Conservation (phyloP, 1,139 yeast species). For the Kodamaea plutei region DNA sequence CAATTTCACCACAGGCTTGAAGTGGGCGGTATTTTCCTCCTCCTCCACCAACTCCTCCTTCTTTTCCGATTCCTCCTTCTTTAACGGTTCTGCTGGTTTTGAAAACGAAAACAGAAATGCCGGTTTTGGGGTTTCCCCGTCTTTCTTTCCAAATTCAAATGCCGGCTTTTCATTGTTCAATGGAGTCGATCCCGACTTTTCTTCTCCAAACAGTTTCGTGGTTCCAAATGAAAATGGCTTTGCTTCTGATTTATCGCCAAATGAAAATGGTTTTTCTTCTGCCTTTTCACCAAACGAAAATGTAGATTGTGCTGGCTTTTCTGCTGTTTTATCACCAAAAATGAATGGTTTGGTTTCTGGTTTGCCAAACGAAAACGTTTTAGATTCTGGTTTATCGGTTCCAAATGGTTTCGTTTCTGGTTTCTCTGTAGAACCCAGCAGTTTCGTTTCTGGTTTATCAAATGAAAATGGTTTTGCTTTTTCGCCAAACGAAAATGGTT, state of each 20-base stretch:
- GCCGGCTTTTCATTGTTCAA: slow-evolving; percentile 4
- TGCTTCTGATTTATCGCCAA: slow-evolving; percentile 6
- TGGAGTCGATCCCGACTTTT: background rate
- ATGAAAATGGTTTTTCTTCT: slow-evolving; percentile 6
- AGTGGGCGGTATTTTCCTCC: slow-evolving; percentile 41
- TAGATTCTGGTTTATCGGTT: slow-evolving; percentile 10
- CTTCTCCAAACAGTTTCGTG: too few species aligned
- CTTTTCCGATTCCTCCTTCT: slow-evolving; percentile 9
- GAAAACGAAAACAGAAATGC: slow-evolving; percentile 11
- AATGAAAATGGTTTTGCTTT: slow-evolving; percentile 11
- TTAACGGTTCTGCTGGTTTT: slow-evolving; percentile 12
- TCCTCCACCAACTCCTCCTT: slow-evolving; percentile 31
- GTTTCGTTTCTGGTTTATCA: slow-evolving; percentile 4
- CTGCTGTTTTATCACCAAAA: slow-evolving; percentile 8
- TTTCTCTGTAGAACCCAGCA: slow-evolving; percentile 4
- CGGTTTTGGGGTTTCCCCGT: slow-evolving; percentile 8
- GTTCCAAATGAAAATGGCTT: slow-evolving; percentile 20
- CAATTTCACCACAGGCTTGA: slow-evolving; percentile 45
- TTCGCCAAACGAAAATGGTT: slow-evolving; percentile 22
- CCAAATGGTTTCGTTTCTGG: slow-evolving; percentile 4
- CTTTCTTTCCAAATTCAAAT: slow-evolving; percentile 7
- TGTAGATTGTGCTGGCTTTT: background rate
- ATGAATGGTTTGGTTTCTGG: slow-evolving; percentile 14
- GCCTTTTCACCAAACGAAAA: slow-evolving; percentile 1
- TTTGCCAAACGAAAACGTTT: slow-evolving; percentile 13